Conservation (phyloP, 2,329 filamentous ascomycete genomes). For the Fusarium mangiferae region DNA sequence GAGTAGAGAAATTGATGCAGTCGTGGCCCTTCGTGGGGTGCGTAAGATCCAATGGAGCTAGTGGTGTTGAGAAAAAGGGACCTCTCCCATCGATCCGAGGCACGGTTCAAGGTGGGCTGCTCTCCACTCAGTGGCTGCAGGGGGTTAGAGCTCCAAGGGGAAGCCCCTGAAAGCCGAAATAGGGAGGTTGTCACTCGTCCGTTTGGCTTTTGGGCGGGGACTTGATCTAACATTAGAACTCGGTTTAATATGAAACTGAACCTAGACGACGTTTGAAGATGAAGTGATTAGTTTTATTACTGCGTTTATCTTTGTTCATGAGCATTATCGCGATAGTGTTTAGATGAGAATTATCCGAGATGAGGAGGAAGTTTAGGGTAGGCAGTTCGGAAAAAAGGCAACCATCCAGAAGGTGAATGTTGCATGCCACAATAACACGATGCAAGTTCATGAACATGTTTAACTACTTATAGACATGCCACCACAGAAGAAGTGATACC, state of each 20-base stretch:
- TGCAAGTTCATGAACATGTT: background rate
- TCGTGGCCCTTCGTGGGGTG: conserved; percentile 43
- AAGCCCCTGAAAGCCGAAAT: conserved; percentile 38
- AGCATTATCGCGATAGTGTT: too few relatives aligned
- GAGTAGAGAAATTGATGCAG: conserved; percentile 26
- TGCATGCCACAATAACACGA: background rate
- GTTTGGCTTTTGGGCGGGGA: background rate
- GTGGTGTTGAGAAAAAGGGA: conserved; percentile 42
- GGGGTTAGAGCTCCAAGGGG: conserved; percentile 19
- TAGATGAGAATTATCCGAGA: background rate
- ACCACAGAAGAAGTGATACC: background rate
- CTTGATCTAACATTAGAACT: background rate
- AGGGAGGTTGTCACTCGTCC: conserved; percentile 33
- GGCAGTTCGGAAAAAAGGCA: background rate
- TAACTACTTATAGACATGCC: background rate
- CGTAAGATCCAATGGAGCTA: conserved; percentile 4
- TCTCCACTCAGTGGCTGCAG: conserved; percentile 19
- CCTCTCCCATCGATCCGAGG: conserved; percentile 31
- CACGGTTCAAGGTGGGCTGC: conserved; percentile 21
- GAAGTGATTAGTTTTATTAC: background rate
- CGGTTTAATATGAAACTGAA: background rate
- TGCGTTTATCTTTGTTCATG: background rate
- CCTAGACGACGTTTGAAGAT: background rate
- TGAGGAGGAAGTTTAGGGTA: background rate
- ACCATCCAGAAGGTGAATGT: background rate